Evolutionary conservation across 176 grass and related monocot species (phyloP).

Genomic region (Pontederia crassipes): DNA sequence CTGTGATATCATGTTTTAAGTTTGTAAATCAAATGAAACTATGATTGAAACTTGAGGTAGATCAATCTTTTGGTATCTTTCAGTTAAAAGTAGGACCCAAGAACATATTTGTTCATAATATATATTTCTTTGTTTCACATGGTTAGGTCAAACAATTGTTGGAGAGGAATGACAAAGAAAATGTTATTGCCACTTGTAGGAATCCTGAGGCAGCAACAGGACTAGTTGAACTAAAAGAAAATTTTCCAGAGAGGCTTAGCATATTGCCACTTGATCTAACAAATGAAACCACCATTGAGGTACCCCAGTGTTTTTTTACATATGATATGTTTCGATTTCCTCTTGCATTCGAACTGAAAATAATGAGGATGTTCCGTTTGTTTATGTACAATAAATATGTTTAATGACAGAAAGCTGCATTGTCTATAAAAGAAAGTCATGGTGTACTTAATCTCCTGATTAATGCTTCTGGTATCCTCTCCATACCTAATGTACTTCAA

Average conservation of each 20-base stretch:
- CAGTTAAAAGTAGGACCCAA: too few species aligned
- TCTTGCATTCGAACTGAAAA: not conserved
- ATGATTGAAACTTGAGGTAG: too few species aligned
- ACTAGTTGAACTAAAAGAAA: conserved; percentile 40
- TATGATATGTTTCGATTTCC: not conserved
- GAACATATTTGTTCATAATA: not conserved
- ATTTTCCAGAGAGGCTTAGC: conserved; percentile 43
- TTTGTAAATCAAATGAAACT: too few species aligned
- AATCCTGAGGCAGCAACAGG: conserved; percentile 35
- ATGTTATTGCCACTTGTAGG: conserved; percentile 69
- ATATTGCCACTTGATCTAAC: conserved; percentile 73
- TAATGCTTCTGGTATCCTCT: conserved; percentile 76
- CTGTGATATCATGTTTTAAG: too few species aligned
- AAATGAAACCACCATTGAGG: conserved; percentile 68
- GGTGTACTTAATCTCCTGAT: conserved; percentile 62
- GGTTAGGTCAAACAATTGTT: conserved; percentile 73
- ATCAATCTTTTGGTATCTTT: too few species aligned
- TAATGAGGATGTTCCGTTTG: not conserved
- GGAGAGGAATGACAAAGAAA: conserved; percentile 30
- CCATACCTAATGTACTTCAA: conserved; percentile 55
- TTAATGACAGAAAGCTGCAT: conserved; percentile 42
- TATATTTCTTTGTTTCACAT: conserved; percentile 1
- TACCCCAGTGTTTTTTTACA: not conserved
- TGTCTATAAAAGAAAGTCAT: conserved; percentile 38
- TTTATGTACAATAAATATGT: not conserved